A percentile compares a stretch with the other conserved stretches of the same genome.
These are phyloP conservation scores for Pseudopyricularia cyperi DNA, from an alignment of 2,329 filamentous ascomycete genomes.

Conservation along the genomic window DNA sequence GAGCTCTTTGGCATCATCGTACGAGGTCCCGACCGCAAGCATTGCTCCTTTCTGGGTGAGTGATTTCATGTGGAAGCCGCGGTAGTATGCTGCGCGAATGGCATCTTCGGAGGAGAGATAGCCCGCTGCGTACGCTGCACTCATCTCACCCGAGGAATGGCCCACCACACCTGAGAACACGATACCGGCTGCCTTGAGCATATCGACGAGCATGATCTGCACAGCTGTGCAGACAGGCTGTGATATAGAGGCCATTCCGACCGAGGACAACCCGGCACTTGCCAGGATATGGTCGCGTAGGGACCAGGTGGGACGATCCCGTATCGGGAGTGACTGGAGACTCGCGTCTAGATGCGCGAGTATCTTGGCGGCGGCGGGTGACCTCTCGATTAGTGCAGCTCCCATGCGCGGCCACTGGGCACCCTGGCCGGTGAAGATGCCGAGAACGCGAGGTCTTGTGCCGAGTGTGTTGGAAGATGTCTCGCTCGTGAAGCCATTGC, in stretches of 20 bases:
- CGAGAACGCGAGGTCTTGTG: slow-evolving; percentile 8
- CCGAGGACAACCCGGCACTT: background rate
- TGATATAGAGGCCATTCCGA: slow-evolving; percentile 4
- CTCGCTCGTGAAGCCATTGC: background rate
- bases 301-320: background rate
- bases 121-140: slow-evolving; percentile 15
- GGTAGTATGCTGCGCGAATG: slow-evolving; percentile 11
- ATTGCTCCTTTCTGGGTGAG: slow-evolving; percentile 11
- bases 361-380: background rate
- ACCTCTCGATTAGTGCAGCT: slow-evolving; percentile 4
- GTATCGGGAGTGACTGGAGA: background rate
- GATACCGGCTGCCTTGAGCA: slow-evolving; percentile 16
- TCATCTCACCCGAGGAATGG: slow-evolving; percentile 23
- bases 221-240: slow-evolving; percentile 23
- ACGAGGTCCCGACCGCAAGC: slow-evolving; percentile 25
- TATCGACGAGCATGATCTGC: slow-evolving; percentile 26
- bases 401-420: slow-evolving; percentile 18
- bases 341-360: background rate
- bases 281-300: background rate
- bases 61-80: slow-evolving; percentile 1
- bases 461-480: slow-evolving; percentile 2
- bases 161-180: slow-evolving; percentile 14
- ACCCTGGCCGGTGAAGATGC: slow-evolving; percentile 18
- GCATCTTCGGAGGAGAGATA: slow-evolving; percentile 9
- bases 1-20: background rate